Base-by-base conservation (phyloP, 306 rosid species). In the Lathyrus aphaca region DNA sequence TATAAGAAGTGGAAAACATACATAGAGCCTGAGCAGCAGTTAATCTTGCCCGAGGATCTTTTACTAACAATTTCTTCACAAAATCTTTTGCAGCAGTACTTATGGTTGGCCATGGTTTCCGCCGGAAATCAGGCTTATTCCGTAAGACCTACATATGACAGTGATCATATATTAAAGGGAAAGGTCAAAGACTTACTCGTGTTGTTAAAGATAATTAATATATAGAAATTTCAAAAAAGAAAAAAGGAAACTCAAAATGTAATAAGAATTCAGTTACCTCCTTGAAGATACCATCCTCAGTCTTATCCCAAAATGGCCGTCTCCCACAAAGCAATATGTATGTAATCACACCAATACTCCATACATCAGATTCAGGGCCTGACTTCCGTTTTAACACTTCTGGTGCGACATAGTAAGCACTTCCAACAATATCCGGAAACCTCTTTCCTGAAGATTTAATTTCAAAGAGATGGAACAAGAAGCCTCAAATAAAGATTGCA, bases 251-350 rank as follows among this genome's bases (percentile, higher is more conserved):
- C 45, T 37, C 21, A 59, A 38, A 46, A 68, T 68, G 71, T 65
- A 49, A 65, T 25, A 54, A 66, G 66, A 75, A 76, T 49, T 73
- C 69, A 78, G 58, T 61, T 81, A 95, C 99, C 99, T 95, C 99
- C 88, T 91, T 95, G 84, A 95, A 95, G 82, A 95, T 95, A 74
- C 99, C 99, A 83, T 95, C 99, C 83, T 95, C 99, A 0, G 99
- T 95, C 85, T 87, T 95, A 83, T 95, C 97, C 99, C 99, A 95
- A 73, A 95, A 95, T n/a, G 99, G 99, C 3, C 99, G 99, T 79
- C 92, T 87, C 66, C 99, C 99, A 55, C 95, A 89, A 64, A 95
- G 99, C 82, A 95, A 84, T 80, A 95, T 95, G 79, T 95, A 95
- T 59, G 99, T 91, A 79, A 95, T 95, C 48, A 95, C 97, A 55